Evolutionary conservation across 2,329 filamentous ascomycete species (phyloP), one percentile per base, ranked within the genome.

Genomic region (Cytospora leucostoma): DNA sequence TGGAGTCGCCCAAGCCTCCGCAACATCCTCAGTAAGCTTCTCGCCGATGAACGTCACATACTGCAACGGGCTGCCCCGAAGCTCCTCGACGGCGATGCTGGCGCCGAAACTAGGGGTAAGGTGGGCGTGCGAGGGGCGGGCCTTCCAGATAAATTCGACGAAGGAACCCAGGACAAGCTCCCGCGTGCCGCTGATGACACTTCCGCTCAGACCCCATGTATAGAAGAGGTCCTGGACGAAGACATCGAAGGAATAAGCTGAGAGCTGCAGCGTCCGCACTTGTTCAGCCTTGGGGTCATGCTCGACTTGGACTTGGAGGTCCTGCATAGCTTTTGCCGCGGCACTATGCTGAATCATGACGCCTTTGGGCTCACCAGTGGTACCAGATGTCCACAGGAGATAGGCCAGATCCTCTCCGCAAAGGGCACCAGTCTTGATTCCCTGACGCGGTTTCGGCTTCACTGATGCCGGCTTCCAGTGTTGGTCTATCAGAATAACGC

Each of bases 161-260:
- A 88, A 77, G 65, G 86, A 79, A 52, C 77, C 76, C 62, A 86
- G 83, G 4, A 88, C 73, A 17, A 83, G 74, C 61, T 86, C 83
- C 63, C 85, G 84, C 1, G 77, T 79, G 0, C 82, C 82, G 32
- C 84, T 81, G 69, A 84, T 86, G n/a, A 89, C 73, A 35, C 79
- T 80, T 73, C 87, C 85, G 7, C 86, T 85, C n/a, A 75, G 76
- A 63, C 81, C 77, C 81, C 85, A 87, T 2, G 86, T 77, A 69
- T 85, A 87, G 70, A 89, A 88, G 12, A 88, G 84, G 67, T 88
- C 87, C 68, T 88, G 87, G 0, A 88, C 83, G 34, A 75, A 79
- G 38, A 59, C 61, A 17, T 63, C 61, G 56, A 63, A 63, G 21
- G 61, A 59, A 38, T 54, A 55, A 1, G 56, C 54, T 32, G 61